phyloP scores from a whole-genome alignment of 768 basidiomycete genomes.

The Mycena galericulata region DNA sequence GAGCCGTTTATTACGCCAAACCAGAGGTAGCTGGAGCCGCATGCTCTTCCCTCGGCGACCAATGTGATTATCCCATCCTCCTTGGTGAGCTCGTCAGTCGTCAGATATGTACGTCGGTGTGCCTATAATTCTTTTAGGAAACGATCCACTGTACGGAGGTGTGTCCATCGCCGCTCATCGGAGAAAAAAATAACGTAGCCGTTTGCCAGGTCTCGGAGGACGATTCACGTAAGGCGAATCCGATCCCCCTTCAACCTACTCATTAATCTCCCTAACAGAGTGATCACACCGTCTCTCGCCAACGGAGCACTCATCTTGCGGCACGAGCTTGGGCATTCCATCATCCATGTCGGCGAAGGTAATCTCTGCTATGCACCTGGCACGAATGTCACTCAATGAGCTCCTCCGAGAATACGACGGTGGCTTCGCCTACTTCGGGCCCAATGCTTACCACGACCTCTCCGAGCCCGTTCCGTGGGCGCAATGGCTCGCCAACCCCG shows the following conservation, averaged over 20 bases:
- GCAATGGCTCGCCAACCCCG: constrained; percentile 71
- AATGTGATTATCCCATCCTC: constrained; percentile 82
- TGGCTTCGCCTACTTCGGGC: constrained; percentile 78
- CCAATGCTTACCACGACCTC: constrained; percentile 66
- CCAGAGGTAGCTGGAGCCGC: constrained; percentile 77
- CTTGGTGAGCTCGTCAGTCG: constrained; percentile 59
- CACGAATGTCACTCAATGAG: background rate
- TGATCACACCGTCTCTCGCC: constrained; percentile 78
- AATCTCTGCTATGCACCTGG: background rate
- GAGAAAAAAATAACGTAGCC: background rate
- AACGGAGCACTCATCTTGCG: constrained; percentile 83
- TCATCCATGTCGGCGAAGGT: constrained; percentile 81
- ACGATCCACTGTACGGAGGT: constrained; percentile 87
- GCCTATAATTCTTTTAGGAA: constrained; percentile 55
- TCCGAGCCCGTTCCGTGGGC: constrained; percentile 68
- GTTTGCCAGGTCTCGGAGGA: constrained; percentile 72
- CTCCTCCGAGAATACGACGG: constrained; percentile 78
- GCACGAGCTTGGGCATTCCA: constrained; percentile 85
- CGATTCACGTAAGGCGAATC: constrained; percentile 72
- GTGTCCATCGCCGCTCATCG: constrained; percentile 31
- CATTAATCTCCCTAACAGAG: constrained; percentile 52
- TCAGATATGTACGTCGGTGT: background rate
- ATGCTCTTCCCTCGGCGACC: constrained; percentile 69
- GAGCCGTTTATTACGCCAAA: constrained; percentile 78
- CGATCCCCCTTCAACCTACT: background rate